Evolutionary conservation across 805 yeast species (phyloP), one percentile per base, ranked within the genome.

Genomic region (Ogataea methylovora): DNA sequence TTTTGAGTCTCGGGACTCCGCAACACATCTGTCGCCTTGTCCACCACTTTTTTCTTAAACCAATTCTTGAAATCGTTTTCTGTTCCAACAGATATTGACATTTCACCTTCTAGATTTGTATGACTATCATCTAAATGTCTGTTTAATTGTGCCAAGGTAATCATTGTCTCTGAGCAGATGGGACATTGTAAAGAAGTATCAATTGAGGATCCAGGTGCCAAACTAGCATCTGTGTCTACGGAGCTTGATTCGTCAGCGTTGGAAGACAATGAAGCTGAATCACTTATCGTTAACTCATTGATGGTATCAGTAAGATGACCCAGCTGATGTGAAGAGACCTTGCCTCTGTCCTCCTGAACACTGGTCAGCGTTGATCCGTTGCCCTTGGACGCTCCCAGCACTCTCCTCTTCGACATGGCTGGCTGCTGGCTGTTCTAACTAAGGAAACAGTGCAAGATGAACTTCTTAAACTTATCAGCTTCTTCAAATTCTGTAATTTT

Each of bases 41-140:
- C 67, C 24, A 49, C 49, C 4, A 58, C 58, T 24, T 61, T 57
- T 42, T 60, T 61, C 43, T 52, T 54, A 38, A 65, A 54, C 76
- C 76, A 68, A 14, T 64, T 56, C 37, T 56, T 57, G 27, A 68
- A 52, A 37, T 61, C 61, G 13, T 58, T 60, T 22, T 63, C 69
- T 7, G 46, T 17, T 25, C 37, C 40, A 2, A n/a, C 8, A 15
- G 19, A 8, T 15, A 9, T 13, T 5, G 17, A 5, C 7, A 18
- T n/a, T 11, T 24, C 23, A 15, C 23, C 23, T 14, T 8, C 13
- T 8, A 41, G 58, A 25, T 59, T 57, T 1, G 63, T 58, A 51
- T 85, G 95, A 8, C 56, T 71, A 37, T 71, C 80, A 51, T 86
- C 95, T 19, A 85, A 56, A 54, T 85, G 95, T 29, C 65, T 63